A percentile compares a stretch with the other conserved stretches of the same genome.
Evolutionary conservation across 2,329 filamentous ascomycete species (phyloP).

Genomic region (Diaporthe vexans): DNA sequence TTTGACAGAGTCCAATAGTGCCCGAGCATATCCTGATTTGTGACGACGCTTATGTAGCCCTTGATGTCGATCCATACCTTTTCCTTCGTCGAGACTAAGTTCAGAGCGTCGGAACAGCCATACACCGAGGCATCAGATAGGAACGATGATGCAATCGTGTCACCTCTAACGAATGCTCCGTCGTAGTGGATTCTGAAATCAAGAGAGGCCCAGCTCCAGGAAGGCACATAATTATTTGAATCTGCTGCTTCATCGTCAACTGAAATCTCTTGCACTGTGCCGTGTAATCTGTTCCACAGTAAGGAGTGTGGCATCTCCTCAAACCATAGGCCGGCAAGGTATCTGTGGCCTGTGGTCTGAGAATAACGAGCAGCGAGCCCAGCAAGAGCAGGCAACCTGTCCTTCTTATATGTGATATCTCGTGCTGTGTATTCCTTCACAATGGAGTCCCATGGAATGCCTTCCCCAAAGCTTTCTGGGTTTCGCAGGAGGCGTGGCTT

Average conservation of each 20-base stretch:
- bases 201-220: not conserved
- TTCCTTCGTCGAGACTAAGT: too few species aligned
- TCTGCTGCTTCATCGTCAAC: too few species aligned
- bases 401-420: not conserved
- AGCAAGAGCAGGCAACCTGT: slow-evolving; percentile 50
- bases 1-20: too few species aligned
- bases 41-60: too few species aligned
- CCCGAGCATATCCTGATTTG: too few species aligned
- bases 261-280: rapidly evolving
- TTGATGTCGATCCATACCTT: too few species aligned
- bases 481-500: not conserved
- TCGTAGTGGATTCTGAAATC: too few species aligned
- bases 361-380: not conserved
- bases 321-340: slow-evolving; percentile 57
- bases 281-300: slow-evolving; percentile 48
- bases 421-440: slow-evolving; percentile 65
- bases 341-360: not conserved
- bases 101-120: too few species aligned
- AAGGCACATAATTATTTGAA: not conserved
- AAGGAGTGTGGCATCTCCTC: slow-evolving; percentile 74
- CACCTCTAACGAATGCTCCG: too few species aligned
- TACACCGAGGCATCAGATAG: too few species aligned
- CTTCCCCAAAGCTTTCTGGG: not conserved
- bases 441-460: not conserved
- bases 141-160: too few species aligned